Base-by-base conservation (phyloP, 2,329 filamentous ascomycete genomes). In the Fusarium praegraminearum region DNA sequence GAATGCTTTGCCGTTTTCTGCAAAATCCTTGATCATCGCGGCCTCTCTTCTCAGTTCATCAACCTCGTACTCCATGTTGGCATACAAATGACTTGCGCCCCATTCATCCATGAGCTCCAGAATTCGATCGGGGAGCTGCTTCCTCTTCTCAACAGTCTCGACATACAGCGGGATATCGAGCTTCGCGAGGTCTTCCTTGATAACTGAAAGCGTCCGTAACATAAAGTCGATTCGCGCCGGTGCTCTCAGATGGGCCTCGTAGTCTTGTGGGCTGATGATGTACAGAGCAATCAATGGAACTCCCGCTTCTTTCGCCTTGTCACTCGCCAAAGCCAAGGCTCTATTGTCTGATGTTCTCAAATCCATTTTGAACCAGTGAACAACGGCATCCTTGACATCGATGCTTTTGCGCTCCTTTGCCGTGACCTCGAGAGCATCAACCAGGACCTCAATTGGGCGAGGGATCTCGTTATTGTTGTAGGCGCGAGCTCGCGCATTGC, bases 281-380 rank as follows among this genome's bases (percentile, higher is more conserved):
- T 94, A 97, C 47, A 97, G 79, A 57, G 88, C 88, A 38, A 97
- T 87, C 38, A 97, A 80, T 1, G 93, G 91, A 1, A 94, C 85
- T 0, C 86, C 86, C n/a, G 87, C 84, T 38, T 88, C 85, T 61
- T 88, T 89, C 2, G 93, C 93, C 60, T 80, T 81, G 60, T 89
- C 81, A 57, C 87, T 89, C 0, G 94, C 94, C 65, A 89, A 79
- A 35, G 86, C 85, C 26, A 97, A 79, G 0, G 87, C 87, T 11
- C 87, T 90, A 77, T 97, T 97, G 77, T 98, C 94, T 1, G 81
- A 78, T 3, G 86, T 84, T 4, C 94, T 86, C 52, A 97, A 80
- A 77, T 97, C 94, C 75, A 87, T 89, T 80, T 96, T 97, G 83
- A 95, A 97, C 94, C 94, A 97, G 79, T 97, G 93, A 1, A 97